Conservation (phyloP, 1,284 basidiomycete genomes). For the Violaceomyces palustris region DNA sequence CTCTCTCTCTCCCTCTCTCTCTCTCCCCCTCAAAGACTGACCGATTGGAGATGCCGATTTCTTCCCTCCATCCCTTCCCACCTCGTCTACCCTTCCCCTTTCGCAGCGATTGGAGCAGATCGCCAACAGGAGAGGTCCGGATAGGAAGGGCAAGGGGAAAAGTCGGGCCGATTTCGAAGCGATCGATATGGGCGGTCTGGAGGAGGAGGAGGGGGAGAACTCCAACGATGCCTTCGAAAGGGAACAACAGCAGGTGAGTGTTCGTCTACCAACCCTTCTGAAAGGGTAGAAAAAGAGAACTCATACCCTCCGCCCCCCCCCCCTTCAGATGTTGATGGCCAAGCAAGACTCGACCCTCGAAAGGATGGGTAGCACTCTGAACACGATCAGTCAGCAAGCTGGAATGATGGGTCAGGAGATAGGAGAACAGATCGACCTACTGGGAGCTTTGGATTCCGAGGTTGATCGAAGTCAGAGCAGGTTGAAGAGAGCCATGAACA, state of each 20-base stretch:
- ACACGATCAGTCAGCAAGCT: constrained; percentile 40
- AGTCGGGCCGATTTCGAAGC: too few species aligned
- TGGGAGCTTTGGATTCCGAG: constrained; percentile 44
- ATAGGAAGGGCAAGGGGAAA: too few species aligned
- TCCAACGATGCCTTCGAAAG: constrained; percentile 36
- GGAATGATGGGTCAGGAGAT: constrained; percentile 47
- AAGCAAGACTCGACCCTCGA: constrained; percentile 48
- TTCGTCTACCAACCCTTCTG: background rate
- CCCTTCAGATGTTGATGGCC: constrained; percentile 31
- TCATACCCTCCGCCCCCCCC: background rate
- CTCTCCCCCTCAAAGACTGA: too few species aligned
- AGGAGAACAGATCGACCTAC: constrained; percentile 46
- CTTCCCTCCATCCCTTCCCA: too few species aligned
- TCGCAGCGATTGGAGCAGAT: too few species aligned
- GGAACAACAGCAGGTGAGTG: constrained; percentile 47
- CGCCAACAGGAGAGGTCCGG: too few species aligned
- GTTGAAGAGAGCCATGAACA: constrained; percentile 35
- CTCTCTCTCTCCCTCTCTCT: background rate
- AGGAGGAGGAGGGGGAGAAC: too few species aligned
- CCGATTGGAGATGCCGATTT: too few species aligned
- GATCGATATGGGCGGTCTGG: too few species aligned
- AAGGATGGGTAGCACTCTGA: constrained; percentile 41
- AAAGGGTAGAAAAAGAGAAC: background rate
- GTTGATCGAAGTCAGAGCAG: constrained; percentile 42
- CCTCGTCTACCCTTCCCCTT: too few species aligned